Conservation (phyloP, 495 filamentous ascomycete genomes). For the Penicillium lagena region DNA sequence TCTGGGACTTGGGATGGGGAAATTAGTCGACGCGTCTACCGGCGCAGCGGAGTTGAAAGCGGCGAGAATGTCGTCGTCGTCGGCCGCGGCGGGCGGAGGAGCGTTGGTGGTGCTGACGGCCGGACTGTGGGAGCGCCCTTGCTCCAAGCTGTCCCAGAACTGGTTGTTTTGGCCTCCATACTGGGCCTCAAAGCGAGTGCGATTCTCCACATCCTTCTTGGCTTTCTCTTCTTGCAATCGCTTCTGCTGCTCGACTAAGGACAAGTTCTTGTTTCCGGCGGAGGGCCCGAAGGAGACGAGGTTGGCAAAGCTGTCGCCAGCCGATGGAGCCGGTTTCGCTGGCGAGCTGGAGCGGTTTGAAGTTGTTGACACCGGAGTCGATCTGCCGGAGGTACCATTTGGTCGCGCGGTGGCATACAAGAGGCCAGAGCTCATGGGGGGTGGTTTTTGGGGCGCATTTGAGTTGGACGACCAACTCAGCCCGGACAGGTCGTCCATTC, state of each 20-base stretch:
- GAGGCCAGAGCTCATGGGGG: slow-evolving; percentile 45
- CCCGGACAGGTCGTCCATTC: slow-evolving; percentile 54
- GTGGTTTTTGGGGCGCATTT: slow-evolving; percentile 36
- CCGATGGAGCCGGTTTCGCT: slow-evolving; percentile 54
- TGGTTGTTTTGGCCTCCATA: slow-evolving; percentile 59
- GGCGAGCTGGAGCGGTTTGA: slow-evolving; percentile 42
- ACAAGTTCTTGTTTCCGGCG: slow-evolving; percentile 61
- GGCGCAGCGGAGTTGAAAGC: slow-evolving; percentile 55
- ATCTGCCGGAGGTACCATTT: slow-evolving; percentile 57
- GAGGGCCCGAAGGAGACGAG: slow-evolving; percentile 69
- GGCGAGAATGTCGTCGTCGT: slow-evolving; percentile 57
- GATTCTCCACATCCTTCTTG: slow-evolving; percentile 66
- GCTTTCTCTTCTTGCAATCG: slow-evolving; percentile 70
- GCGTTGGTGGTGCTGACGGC: slow-evolving; percentile 48
- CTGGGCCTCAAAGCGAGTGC: slow-evolving; percentile 60
- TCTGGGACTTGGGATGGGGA: slow-evolving; percentile 40
- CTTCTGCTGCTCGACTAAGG: slow-evolving; percentile 80
- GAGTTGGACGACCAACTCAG: slow-evolving; percentile 46
- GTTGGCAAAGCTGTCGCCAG: slow-evolving; percentile 82
- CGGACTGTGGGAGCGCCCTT: slow-evolving; percentile 40
- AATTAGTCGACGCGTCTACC: slow-evolving; percentile 56
- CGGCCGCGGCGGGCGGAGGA: slow-evolving; percentile 18
- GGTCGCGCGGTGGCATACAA: slow-evolving; percentile 54
- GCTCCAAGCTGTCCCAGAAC: slow-evolving; percentile 62
- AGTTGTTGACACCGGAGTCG: slow-evolving; percentile 58